Evolutionary conservation across 1,284 basidiomycete species (phyloP).

Genomic region (Microbotryum scabiosae): DNA sequence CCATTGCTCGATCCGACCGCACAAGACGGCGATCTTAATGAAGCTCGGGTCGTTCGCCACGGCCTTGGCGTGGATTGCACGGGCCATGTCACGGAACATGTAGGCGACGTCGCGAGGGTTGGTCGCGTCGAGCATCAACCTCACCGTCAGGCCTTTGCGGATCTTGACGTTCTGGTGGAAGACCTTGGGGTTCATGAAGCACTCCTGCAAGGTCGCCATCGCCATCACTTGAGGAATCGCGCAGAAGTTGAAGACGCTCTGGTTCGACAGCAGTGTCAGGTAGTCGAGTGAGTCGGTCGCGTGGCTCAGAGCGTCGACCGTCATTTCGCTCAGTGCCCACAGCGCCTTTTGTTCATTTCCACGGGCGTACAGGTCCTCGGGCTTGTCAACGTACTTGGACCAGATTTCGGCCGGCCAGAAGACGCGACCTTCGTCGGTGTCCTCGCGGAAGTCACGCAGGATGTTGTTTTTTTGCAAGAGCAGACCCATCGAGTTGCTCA

Average conservation of each 20-base stretch:
- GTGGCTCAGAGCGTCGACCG: conserved; percentile 80
- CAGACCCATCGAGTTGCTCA: conserved; percentile 93
- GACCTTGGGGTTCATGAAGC: conserved; percentile 90
- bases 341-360: conserved; percentile 56
- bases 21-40: conserved; percentile 66
- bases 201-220: conserved; percentile 81
- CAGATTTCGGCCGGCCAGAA: conserved; percentile 97
- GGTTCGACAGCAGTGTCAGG: conserved; percentile 74
- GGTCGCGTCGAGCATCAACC: conserved; percentile 83
- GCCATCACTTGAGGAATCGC: conserved; percentile 95
- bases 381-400: conserved; percentile 56
- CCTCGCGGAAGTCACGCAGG: conserved; percentile 90
- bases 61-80: conserved; percentile 73
- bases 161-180: conserved; percentile 91
- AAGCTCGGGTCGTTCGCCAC: conserved; percentile 78
- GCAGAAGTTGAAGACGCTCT: conserved; percentile 92
- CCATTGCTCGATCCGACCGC: conserved; percentile 88
- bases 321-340: conserved; percentile 79
- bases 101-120: conserved; percentile 87
- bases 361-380: conserved; percentile 47
- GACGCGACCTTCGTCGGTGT: conserved; percentile 71
- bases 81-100: conserved; percentile 75
- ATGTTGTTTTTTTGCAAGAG: conserved; percentile 98
- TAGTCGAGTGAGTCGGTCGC: conserved; percentile 83
- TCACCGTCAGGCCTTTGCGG: conserved; percentile 78